Conservation (phyloP, 75 land plant species). For the Pinus taeda region DNA sequence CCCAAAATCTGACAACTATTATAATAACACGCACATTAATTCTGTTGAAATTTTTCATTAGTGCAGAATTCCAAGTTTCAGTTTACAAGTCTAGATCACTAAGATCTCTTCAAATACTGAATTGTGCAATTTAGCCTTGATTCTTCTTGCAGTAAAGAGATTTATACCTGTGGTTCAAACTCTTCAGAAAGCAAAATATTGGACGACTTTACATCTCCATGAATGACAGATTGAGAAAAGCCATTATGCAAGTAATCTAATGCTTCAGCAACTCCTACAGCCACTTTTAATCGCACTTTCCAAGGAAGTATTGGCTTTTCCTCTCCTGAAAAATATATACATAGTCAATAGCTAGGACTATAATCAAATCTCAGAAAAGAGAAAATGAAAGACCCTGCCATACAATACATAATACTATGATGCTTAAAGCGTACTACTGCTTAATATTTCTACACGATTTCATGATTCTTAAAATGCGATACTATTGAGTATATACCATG, state of each 20-base stretch:
- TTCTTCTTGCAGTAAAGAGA: not conserved
- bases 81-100: not conserved
- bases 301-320: constrained; percentile 48
- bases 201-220: constrained; percentile 88
- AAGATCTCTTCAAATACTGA: not conserved
- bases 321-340: constrained; percentile 26
- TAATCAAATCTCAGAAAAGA: constrained; percentile 10
- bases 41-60: not conserved
- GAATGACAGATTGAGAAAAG: constrained; percentile 51
- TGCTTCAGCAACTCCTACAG: constrained; percentile 85
- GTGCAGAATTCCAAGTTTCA: not conserved
- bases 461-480: too few relatives aligned
- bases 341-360: constrained; percentile 6
- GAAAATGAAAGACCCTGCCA: not conserved
- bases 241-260: constrained; percentile 59
- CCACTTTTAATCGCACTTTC: constrained; percentile 76
- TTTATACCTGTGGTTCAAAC: constrained; percentile 70
- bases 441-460: not conserved
- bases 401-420: not conserved
- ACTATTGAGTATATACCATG: constrained; percentile 50
- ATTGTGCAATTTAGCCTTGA: not conserved
- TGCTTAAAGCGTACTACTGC: not conserved
- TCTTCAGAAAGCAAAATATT: constrained; percentile 71
- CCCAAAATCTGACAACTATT: constrained; percentile 93
- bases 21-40: not conserved